phyloP scores from a whole-genome alignment of 2,329 filamentous ascomycete species.

The Neopestalotiopsis clavispora region DNA sequence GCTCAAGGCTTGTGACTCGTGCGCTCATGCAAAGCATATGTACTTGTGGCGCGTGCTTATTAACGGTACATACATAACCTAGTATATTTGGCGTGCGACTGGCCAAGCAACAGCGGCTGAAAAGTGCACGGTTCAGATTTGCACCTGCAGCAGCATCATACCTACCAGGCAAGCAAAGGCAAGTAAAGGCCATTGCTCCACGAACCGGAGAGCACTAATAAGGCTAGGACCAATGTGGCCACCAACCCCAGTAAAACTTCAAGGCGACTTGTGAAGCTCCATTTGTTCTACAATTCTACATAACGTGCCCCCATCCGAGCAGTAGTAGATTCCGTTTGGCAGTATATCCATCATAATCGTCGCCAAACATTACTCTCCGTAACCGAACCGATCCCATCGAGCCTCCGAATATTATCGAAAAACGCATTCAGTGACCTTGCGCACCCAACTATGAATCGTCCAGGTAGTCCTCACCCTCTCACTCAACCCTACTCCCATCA shows the following conservation, averaged over 20 bases:
- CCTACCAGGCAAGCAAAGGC: too few species aligned
- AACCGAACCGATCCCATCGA: conserved; percentile 6
- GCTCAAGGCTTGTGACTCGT: too few species aligned
- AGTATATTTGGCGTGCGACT: neutral
- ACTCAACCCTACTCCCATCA: conserved; percentile 20
- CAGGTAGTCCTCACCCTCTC: conserved; percentile 53
- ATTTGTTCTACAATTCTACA: conserved; percentile 14
- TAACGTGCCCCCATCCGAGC: conserved; percentile 16
- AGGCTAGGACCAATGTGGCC: conserved; percentile 18
- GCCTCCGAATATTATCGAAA: neutral
- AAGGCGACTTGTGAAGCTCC: conserved; percentile 29
- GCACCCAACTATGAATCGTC: conserved; percentile 59
- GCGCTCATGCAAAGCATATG: neutral
- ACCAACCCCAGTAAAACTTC: conserved; percentile 29
- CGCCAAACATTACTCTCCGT: neutral
- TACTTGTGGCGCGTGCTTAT: neutral
- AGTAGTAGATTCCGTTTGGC: conserved; percentile 22
- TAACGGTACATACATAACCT: neutral
- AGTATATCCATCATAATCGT: conserved; percentile 16
- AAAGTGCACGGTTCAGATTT: conserved; percentile 14
- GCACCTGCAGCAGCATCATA: neutral
- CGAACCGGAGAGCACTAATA: neutral
- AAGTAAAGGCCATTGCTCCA: neutral
- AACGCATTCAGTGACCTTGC: conserved; percentile 12
- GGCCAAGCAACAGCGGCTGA: neutral